Evolutionary conservation across 768 basidiomycete genomes (phyloP), one percentile per base, ranked within the genome.

Genomic region (Tephrocybe sp.): DNA sequence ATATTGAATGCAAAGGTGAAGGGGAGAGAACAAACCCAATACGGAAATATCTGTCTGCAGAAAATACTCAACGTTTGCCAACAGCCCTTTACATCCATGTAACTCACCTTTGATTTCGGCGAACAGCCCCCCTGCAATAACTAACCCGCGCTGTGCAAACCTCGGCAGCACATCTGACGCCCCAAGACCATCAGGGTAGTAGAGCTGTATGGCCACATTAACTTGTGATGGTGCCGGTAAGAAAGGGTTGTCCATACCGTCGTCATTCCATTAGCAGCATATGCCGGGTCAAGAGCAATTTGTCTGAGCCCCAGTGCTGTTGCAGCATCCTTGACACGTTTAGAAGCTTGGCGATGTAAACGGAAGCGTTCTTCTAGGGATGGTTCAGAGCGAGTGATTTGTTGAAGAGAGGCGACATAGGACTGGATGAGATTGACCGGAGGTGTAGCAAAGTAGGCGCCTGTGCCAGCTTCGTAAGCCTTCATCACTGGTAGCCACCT

Each of bases 401-500:
- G 75, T 21, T 68, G 67, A 44, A 99, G 79, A 8, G 94, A 87
- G n/a, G 83, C 78, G 61, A 87, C 84, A 66, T 90, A 91, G 2
- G 97, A 91, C 66, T 92, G 90, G 61, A 98, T 83, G 57, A 99
- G 82, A 71, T 97, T 96, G 51, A 95, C 90, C 7, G 93, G 94
- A 2, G 93, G 91, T 0, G 94, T 98, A 7, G 95, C 96, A 67
- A 98, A 98, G 75, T 98, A 98, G 16, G 86, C 86, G 0, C 92
- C 77, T 9, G 70, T 70, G 51, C 90, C 90, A 50, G 71, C 69
- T 71, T 98, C 94, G 66, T 98, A 99, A 2, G 87, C 84, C 60
- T 86, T 80, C 95, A 98, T 98, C 64, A 97, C 84, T 1, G 93
- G 92, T 37, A 95, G 74, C 91, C 91, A 93, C 60, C 88, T 89